Conservation (phyloP, 2,329 filamentous ascomycete species). For the Aspergillus sp. region DNA sequence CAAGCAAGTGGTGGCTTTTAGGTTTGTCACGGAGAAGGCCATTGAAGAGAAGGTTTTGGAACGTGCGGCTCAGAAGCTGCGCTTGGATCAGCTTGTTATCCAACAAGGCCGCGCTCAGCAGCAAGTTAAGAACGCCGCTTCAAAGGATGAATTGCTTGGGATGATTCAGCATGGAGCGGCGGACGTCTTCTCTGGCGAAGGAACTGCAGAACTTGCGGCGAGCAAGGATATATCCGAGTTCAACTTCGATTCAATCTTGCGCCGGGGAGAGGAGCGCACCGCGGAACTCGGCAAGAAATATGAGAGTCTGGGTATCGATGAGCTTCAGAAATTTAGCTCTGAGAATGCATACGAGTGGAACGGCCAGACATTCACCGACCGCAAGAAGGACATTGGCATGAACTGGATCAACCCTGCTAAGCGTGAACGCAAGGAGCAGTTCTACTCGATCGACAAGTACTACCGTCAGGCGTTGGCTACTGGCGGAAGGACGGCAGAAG, state of each 20-base stretch:
- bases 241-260: conserved; percentile 81
- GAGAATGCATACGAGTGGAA: conserved; percentile 99
- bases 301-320: conserved; percentile 92
- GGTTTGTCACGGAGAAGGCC: conserved; percentile 94
- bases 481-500: conserved; percentile 65
- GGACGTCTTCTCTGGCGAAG: conserved; percentile 73
- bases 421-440: conserved; percentile 95
- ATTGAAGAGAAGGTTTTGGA: conserved; percentile 98
- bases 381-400: conserved; percentile 84
- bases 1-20: conserved; percentile 93
- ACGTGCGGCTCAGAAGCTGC: conserved; percentile 89
- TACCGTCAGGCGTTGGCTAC: conserved; percentile 86
- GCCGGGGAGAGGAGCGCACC: conserved; percentile 78
- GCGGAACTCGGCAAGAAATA: conserved; percentile 87
- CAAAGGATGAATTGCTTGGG: conserved; percentile 87
- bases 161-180: conserved; percentile 99
- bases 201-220: conserved; percentile 52
- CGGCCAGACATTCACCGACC: conserved; percentile 84
- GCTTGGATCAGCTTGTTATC: conserved; percentile 93
- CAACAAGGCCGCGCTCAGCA: conserved; percentile 92
- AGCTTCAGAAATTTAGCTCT: conserved; percentile 93
- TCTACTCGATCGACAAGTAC: conserved; percentile 98
- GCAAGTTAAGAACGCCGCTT: conserved; percentile 80
- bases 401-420: conserved; percentile 98
- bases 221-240: conserved; percentile 65